These are phyloP conservation scores for Coemansia sp. DNA, from an alignment of 192 early-diverging fungal genomes.

Conservation along the genomic window DNA sequence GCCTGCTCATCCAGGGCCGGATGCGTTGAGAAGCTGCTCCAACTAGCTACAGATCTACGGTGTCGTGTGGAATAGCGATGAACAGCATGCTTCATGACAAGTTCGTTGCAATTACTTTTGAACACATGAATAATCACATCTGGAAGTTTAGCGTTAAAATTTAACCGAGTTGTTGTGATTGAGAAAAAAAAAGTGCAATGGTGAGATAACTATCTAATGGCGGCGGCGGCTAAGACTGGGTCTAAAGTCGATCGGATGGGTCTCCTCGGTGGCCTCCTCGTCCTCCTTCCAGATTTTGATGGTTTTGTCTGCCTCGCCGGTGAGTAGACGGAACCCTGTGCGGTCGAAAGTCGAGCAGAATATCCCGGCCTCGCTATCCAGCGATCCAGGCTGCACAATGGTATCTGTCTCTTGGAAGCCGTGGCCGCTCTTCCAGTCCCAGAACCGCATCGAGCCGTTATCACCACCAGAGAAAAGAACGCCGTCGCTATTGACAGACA, in stretches of 20 bases:
- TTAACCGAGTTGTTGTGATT: too few relatives aligned
- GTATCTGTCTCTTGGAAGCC: conserved; percentile 91
- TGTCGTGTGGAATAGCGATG: too few relatives aligned
- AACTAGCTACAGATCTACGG: too few relatives aligned
- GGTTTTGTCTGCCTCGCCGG: conserved; percentile 98
- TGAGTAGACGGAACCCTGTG: conserved; percentile 92
- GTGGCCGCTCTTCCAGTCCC: conserved; percentile 95
- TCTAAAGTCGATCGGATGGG: conserved; percentile 48
- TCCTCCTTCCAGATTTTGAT: conserved; percentile 77
- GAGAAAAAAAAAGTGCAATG: background rate
- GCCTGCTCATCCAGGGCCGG: too few relatives aligned
- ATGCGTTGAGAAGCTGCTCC: too few relatives aligned
- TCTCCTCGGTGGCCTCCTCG: conserved; percentile 49
- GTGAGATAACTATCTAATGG: background rate
- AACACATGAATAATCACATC: too few relatives aligned
- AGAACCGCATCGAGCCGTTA: conserved; percentile 95
- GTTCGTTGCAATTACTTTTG: too few relatives aligned
- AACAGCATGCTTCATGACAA: too few relatives aligned
- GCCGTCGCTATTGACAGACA: conserved; percentile 86
- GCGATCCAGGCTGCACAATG: conserved; percentile 89
- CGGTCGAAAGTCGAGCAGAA: conserved; percentile 95
- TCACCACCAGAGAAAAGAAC: conserved; percentile 96
- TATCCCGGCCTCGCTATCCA: conserved; percentile 94
- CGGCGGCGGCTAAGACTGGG: conserved; percentile 40
- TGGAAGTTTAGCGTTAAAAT: too few relatives aligned